phyloP scores from a whole-genome alignment of 73 alveolate species.

The Paramecium sonneborni region DNA sequence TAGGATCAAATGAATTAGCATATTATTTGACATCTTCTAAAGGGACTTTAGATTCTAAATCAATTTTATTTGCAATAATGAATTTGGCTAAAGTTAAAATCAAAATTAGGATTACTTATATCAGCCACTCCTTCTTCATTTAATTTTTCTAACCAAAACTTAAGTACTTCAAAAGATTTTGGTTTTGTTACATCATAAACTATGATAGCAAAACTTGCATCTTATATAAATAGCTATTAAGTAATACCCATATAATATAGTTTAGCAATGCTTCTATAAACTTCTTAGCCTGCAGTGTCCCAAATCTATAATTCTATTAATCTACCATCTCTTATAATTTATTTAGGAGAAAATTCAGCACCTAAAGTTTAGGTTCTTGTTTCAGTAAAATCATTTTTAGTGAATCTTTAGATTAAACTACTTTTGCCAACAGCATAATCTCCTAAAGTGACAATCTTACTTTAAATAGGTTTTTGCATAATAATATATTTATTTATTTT shows the following conservation, averaged over 20 bases:
- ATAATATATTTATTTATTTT: not conserved
- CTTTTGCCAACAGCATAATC: not conserved
- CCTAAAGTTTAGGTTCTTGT: not conserved
- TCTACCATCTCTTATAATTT: not conserved
- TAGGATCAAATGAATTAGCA: not conserved
- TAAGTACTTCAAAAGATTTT: slow-evolving; percentile 73
- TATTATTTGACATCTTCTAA: slow-evolving; percentile 5
- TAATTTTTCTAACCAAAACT: slow-evolving; percentile 77
- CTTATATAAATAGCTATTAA: not conserved
- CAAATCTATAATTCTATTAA: not conserved
- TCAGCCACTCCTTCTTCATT: not conserved
- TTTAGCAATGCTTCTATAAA: not conserved
- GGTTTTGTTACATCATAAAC: slow-evolving; percentile 85
- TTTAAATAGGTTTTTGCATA: not conserved
- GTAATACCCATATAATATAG: not conserved
- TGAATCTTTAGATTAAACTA: not conserved
- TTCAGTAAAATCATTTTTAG: not conserved
- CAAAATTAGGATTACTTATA: not conserved
- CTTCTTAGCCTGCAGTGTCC: slow-evolving; percentile 32
- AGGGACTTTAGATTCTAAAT: not conserved
- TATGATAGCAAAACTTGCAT: slow-evolving; percentile 80
- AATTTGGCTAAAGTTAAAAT: not conserved
- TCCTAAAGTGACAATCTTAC: not conserved
- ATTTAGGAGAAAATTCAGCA: slow-evolving; percentile 16
- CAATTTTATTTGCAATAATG: slow-evolving; percentile 2